Conservation (phyloP, 2,329 filamentous ascomycete species). For the Fusarium tricinctum region DNA sequence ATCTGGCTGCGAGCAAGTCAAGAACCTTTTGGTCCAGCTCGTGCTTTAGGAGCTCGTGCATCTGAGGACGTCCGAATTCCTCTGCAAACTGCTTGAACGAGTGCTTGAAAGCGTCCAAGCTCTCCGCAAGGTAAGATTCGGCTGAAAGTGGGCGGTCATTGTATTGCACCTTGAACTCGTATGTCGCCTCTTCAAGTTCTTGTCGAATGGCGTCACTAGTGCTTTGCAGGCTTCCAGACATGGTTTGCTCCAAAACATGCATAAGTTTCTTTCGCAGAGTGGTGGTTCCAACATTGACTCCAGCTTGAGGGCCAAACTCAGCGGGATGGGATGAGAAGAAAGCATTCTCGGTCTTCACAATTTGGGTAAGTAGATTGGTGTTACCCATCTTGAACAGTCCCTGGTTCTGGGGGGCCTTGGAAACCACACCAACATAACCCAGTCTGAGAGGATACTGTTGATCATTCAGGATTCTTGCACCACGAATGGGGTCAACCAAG, state of each 20-base stretch:
- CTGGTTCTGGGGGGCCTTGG: conserved; percentile 77
- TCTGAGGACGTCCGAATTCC: conserved; percentile 88
- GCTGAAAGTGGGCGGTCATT: conserved; percentile 95
- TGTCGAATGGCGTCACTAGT: conserved; percentile 94
- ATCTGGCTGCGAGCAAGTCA: conserved; percentile 90
- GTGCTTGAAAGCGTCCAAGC: conserved; percentile 96
- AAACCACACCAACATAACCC: conserved; percentile 96
- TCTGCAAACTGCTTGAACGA: conserved; percentile 96
- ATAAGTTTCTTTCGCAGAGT: conserved; percentile 95
- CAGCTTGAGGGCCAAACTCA: conserved; percentile 81
- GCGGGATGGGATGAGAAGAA: conserved; percentile 88
- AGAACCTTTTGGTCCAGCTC: conserved; percentile 96
- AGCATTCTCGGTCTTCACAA: conserved; percentile 87
- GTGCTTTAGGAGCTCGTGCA: conserved; percentile 88
- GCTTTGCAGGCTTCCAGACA: conserved; percentile 90
- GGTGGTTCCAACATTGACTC: conserved; percentile 83
- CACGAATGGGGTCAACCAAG: conserved; percentile 86
- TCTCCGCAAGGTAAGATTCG: conserved; percentile 96
- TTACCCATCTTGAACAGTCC: conserved; percentile 88
- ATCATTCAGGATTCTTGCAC: conserved; percentile 83
- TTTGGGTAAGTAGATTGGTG: conserved; percentile 82
- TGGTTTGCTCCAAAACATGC: conserved; percentile 95
- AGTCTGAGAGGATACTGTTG: conserved; percentile 94
- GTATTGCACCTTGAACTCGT: conserved; percentile 99
- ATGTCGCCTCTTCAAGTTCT: conserved; percentile 95